These are phyloP conservation scores for Trichoderma harzianum DNA, from an alignment of 2,329 filamentous ascomycete species.

Conservation along the genomic window DNA sequence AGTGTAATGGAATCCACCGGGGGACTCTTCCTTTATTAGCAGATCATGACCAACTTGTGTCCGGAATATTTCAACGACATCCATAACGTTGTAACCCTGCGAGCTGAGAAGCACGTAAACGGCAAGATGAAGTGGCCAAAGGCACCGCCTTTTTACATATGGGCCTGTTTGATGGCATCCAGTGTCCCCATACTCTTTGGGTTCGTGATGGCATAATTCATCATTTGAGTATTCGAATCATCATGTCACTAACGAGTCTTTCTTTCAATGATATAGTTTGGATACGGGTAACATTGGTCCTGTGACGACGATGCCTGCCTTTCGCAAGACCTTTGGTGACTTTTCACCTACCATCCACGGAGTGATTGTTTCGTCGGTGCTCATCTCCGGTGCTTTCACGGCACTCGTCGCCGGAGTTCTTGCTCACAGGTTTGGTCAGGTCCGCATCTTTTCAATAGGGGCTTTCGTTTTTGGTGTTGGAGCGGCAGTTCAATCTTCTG, in stretches of 20 bases:
- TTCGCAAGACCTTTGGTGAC: constrained; percentile 47
- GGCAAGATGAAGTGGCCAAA: constrained; percentile 7
- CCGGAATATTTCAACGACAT: neutral
- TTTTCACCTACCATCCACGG: constrained; percentile 56
- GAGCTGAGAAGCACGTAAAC: neutral
- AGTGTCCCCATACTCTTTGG: constrained; percentile 34
- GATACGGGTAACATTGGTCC: constrained; percentile 55
- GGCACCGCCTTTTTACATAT: constrained; percentile 28
- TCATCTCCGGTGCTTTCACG: constrained; percentile 57
- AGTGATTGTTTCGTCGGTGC: constrained; percentile 56
- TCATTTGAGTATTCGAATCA: neutral
- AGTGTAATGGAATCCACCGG: neutral
- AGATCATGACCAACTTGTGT: neutral
- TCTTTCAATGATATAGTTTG: constrained; percentile 6
- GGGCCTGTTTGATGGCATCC: constrained; percentile 30
- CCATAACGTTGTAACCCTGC: neutral
- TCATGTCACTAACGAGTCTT: neutral
- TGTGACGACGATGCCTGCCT: constrained; percentile 55
- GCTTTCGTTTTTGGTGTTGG: constrained; percentile 52
- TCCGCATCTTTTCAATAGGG: constrained; percentile 50
- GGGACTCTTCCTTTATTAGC: neutral
- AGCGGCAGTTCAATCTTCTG: constrained; percentile 39
- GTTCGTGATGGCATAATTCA: constrained; percentile 17
- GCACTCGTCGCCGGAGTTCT: constrained; percentile 57
- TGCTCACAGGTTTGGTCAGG: constrained; percentile 51